Evolutionary conservation across 2,329 filamentous ascomycete genomes (phyloP).

Genomic region (Alternaria postmessia): DNA sequence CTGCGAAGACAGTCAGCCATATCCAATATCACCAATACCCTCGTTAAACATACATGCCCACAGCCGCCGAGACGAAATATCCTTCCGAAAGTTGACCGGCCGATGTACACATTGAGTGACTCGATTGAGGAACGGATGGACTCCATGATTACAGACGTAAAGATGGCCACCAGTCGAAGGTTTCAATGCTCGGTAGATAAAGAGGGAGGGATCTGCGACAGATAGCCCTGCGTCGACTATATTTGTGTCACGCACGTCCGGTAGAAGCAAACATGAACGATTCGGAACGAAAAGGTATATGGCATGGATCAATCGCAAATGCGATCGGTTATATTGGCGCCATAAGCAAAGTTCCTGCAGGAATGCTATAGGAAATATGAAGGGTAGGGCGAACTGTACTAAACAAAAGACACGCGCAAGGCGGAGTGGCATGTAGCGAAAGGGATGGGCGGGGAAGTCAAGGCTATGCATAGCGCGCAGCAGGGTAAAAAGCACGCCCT

Average conservation of each 20-base stretch:
- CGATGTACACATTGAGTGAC: conserved; percentile 35
- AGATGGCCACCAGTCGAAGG: conserved; percentile 4
- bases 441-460: conserved; percentile 14
- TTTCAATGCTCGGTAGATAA: conserved; percentile 13
- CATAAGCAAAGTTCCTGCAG: conserved; percentile 16
- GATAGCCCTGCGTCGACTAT: conserved; percentile 11
- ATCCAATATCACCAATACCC: background rate
- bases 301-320: conserved; percentile 6
- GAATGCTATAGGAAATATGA: conserved; percentile 4
- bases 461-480: conserved; percentile 2
- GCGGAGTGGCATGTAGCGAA: background rate
- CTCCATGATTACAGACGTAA: conserved; percentile 32
- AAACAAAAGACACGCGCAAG: conserved; percentile 9
- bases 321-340: conserved; percentile 15
- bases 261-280: conserved; percentile 26
- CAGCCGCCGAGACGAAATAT: conserved; percentile 80
- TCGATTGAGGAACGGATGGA: conserved; percentile 26
- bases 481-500: conserved; percentile 3
- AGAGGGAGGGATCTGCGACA: background rate
- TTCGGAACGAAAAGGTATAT: conserved; percentile 11
- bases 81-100: conserved; percentile 49
- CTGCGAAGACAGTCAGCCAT: conserved; percentile 52
- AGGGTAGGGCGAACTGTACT: conserved; percentile 13
- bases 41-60: conserved; percentile 72
- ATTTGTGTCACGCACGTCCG: conserved; percentile 13